Base-by-base conservation (phyloP, 2,329 filamentous ascomycete genomes). In the Pestalotiopsis fici region DNA sequence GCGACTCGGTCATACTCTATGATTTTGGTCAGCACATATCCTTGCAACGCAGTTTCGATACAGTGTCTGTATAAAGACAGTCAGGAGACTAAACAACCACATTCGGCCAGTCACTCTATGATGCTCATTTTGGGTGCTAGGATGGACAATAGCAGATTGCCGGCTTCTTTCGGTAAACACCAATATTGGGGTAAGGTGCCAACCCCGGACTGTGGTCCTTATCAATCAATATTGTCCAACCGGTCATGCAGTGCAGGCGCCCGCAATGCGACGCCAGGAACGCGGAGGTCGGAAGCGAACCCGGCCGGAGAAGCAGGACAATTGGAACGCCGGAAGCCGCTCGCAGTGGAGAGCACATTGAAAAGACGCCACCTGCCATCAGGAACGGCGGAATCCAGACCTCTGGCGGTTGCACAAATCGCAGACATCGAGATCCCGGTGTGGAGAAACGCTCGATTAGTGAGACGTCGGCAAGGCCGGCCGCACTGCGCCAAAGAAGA, bases 391-490 rank as follows among this genome's bases (percentile, higher is more conserved):
- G 18, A 13, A 27, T 27, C 57, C 27, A 31, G 25, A 21, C 57
- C 55, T 57, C 23, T 57, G 55, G 6, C 55, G 27, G 55, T 60
- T 37, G 57, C 28, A 31, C 57, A 60, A 60, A 60, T 60, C 28
- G 35, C 59, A 27, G n/a, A 35, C 35, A 62, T 47, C 59, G 59
- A 62, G 31, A 62, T 62, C 57, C 15, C 25, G 37, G 37, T 60
- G 25, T 39, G 35, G 25, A 21, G 59, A 47, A 18, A 62, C 25
- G 31, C 43, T 47, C 37, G 59, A 62, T 62, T 18, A 37, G 37
- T 39, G 15, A 21, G n/a, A 60, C 27, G 57, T 62, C 59, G 59
- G 59, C 35, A 47, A 47, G 59, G 21, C 59, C 59, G 59, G 37
- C 59, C n/a, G 59, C 23, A 47, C 6, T 15, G 43, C 43, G 18